These are phyloP conservation scores for Salix dunnii DNA, from an alignment of 345 rosid species.

Conservation along the genomic window DNA sequence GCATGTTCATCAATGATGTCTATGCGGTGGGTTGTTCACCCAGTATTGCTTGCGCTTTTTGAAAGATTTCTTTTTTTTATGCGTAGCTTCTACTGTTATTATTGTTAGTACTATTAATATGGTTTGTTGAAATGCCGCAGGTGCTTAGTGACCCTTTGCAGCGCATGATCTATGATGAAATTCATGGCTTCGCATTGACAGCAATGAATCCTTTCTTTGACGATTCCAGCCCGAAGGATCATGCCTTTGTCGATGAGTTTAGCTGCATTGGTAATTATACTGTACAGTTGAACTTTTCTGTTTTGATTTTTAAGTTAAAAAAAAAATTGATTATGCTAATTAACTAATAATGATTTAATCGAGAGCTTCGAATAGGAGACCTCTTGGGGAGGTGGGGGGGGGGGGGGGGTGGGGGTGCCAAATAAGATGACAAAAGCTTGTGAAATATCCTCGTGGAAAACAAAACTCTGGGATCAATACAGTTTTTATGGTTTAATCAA, in stretches of 20 bases:
- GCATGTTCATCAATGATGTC: slow-evolving; percentile 90
- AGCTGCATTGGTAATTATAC: slow-evolving; percentile 75
- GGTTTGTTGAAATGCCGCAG: slow-evolving; percentile 37
- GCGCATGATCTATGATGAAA: slow-evolving; percentile 94
- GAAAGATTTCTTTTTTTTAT: not conserved
- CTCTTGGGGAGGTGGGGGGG: too few species aligned
- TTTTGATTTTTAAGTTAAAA: too few species aligned
- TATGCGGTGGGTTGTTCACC: slow-evolving; percentile 53
- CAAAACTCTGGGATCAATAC: too few species aligned
- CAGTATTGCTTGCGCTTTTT: not conserved
- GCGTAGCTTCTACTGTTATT: not conserved
- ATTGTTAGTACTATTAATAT: not conserved
- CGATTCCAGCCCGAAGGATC: slow-evolving; percentile 62
- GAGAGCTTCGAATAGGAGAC: too few species aligned
- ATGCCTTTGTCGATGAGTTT: slow-evolving; percentile 87
- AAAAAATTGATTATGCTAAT: too few species aligned
- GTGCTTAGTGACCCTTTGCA: slow-evolving; percentile 94
- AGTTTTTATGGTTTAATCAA: too few species aligned
- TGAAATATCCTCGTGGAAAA: too few species aligned
- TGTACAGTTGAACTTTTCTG: too few species aligned
- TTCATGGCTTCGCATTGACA: slow-evolving; percentile 82
- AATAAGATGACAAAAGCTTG: too few species aligned
- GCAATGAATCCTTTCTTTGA: slow-evolving; percentile 84
- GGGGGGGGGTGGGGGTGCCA: too few species aligned
- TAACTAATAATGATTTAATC: too few species aligned